Evolutionary conservation across 495 filamentous ascomycete species (phyloP), one percentile per base, ranked within the genome.

Genomic region (Parathielavia appendiculata): DNA sequence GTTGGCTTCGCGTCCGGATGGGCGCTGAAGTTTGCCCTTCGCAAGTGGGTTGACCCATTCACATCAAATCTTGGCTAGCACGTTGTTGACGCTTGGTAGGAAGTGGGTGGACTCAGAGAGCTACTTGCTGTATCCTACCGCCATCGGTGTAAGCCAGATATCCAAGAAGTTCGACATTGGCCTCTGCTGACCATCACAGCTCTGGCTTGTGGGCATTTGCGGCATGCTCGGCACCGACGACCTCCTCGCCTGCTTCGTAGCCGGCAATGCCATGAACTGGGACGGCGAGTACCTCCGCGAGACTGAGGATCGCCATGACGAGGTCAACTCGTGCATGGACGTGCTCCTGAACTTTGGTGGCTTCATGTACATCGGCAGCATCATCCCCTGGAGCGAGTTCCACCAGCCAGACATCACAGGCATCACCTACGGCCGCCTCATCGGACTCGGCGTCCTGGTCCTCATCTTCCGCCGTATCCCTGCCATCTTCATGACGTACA

Each of bases 221-320:
- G 89, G 90, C 16, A 80, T 92, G 72, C 81, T 95, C 52, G 91
- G 90, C 11, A 91, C 86, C 22, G 90, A 95, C 66, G 91, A 95
- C 64, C 84, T 95, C n/a, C 79, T 96, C 10, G 90, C 91, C 16
- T 95, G 89, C 70, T 96, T 96, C 63, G 82, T 95, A 56, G 90
- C 91, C 19, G 91, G 91, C 20, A 93, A 92, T 69, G 84, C 82
- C 9, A 87, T 96, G 63, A 95, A 88, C 46, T 87, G 86, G 78
- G 90, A 82, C 73, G 91, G 92, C 68, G 88, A 88, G 85, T 95
- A 90, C 73, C 86, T 91, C 0, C 76, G 88, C 1, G 88, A 89
- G 66, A 91, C 89, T 1, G 76, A 86, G 64, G 87, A 91, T 61
- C 69, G 72, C 16, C 68, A 75, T 50, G 91, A 95, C 68, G 88